Conservation (phyloP, 2,329 filamentous ascomycete genomes). For the Neofusicoccum laricinum region DNA sequence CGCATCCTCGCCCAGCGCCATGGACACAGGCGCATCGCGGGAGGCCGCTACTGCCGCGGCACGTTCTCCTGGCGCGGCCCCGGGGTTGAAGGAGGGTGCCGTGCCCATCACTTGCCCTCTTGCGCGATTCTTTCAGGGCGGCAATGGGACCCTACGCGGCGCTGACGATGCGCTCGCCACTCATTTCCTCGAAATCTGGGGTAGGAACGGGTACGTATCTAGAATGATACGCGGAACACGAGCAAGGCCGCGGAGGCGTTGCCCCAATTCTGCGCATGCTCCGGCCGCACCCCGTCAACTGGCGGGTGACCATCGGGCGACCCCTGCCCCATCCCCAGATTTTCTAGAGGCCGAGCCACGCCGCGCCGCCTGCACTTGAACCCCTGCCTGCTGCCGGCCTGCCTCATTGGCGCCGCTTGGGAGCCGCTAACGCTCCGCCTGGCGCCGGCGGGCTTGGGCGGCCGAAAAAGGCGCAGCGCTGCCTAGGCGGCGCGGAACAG, state of each 20-base stretch:
- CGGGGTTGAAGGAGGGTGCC: neutral
- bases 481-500: neutral
- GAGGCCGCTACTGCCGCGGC: conserved; percentile 9
- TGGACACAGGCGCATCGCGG: neutral
- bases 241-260: neutral
- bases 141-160: conserved; percentile 2
- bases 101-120: conserved; percentile 5
- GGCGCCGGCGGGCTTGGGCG: conserved; percentile 9
- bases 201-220: conserved; percentile 14
- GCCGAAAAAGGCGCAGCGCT: conserved; percentile 7
- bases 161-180: conserved; percentile 3
- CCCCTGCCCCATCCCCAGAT: neutral
- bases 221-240: conserved; percentile 10
- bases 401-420: conserved; percentile 5
- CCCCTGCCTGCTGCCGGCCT: conserved; percentile 1
- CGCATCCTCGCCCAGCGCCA: conserved; percentile 12
- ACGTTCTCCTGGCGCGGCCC: conserved; percentile 8
- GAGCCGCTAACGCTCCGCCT: conserved; percentile 5
- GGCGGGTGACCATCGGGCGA: neutral
- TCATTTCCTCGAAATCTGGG: conserved; percentile 6
- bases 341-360: neutral
- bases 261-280: conserved; percentile 8
- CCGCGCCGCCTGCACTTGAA: neutral
- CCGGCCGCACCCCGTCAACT: neutral
- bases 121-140: neutral